Conservation (phyloP, 345 rosid species). For the Corymbia maculata region DNA sequence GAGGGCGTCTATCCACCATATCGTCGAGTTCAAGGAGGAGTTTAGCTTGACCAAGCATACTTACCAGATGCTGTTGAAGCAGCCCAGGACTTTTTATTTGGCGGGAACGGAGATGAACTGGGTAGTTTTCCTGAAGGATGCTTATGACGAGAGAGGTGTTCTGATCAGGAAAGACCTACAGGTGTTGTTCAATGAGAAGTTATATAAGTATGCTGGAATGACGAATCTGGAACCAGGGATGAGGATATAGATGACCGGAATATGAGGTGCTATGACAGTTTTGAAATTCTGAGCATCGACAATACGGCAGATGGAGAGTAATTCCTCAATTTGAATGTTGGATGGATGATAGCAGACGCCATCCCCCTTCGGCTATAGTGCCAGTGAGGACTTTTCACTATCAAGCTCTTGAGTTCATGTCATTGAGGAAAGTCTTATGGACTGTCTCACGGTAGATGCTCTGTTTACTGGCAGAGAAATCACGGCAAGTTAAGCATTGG, state of each 20-base stretch:
- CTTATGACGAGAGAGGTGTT: conserved; percentile 42
- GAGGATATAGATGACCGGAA: background rate
- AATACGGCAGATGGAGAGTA: background rate
- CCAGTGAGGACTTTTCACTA: background rate
- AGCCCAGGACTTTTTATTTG: conserved; percentile 65
- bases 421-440: background rate
- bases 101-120: conserved; percentile 98
- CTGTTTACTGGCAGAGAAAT: background rate
- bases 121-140: conserved; percentile 69
- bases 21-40: conserved; percentile 90
- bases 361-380: background rate
- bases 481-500: background rate
- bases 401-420: background rate
- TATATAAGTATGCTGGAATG: conserved; percentile 43
- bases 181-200: conserved; percentile 59
- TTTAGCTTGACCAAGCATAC: conserved; percentile 81
- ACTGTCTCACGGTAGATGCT: background rate
- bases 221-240: conserved; percentile 8
- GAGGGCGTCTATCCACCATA: conserved; percentile 77
- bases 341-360: background rate
- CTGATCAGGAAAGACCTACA: conserved; percentile 68
- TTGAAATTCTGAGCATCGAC: background rate
- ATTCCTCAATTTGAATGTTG: background rate
- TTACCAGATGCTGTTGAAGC: conserved; percentile 73
- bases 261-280: background rate